Conservation (phyloP, 2,329 filamentous ascomycete species). For the Pleomassaria siparia region DNA sequence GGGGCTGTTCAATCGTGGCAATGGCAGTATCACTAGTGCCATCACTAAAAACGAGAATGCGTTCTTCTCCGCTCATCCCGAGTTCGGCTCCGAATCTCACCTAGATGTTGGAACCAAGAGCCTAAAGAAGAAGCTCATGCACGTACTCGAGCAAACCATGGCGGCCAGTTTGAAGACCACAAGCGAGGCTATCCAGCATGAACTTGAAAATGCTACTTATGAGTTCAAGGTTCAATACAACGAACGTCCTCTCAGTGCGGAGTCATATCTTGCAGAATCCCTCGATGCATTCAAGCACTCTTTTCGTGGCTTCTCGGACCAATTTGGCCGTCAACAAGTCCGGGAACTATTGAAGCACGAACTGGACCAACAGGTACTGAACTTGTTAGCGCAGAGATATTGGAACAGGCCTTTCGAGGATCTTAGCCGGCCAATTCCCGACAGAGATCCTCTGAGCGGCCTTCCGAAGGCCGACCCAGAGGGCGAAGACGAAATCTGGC, state of each 20-base stretch:
- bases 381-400: conserved; percentile 88
- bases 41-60: conserved; percentile 87
- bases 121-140: conserved; percentile 93
- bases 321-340: conserved; percentile 87
- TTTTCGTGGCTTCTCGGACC: conserved; percentile 90
- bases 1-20: conserved; percentile 81
- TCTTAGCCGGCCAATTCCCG: conserved; percentile 65
- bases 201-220: conserved; percentile 94
- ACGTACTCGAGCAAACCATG: conserved; percentile 96
- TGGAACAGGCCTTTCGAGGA: conserved; percentile 97
- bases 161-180: conserved; percentile 86
- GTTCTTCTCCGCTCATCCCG: conserved; percentile 83
- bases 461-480: conserved; percentile 78
- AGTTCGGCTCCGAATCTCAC: conserved; percentile 74
- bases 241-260: conserved; percentile 88
- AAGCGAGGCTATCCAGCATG: conserved; percentile 87
- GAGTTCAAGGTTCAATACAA: conserved; percentile 99
- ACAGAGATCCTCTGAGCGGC: conserved; percentile 72
- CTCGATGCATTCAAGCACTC: conserved; percentile 96
- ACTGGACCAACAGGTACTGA: conserved; percentile 90
- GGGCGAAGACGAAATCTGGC: conserved; percentile 81
- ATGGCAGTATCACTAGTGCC: conserved; percentile 73
- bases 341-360: conserved; percentile 87
- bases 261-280: conserved; percentile 94
- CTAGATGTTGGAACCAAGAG: conserved; percentile 81